Percentiles rank a stretch among this genome's conserved stretches.
phyloP scores from a whole-genome alignment of 805 yeast genomes.

The Candida nemodendra region DNA sequence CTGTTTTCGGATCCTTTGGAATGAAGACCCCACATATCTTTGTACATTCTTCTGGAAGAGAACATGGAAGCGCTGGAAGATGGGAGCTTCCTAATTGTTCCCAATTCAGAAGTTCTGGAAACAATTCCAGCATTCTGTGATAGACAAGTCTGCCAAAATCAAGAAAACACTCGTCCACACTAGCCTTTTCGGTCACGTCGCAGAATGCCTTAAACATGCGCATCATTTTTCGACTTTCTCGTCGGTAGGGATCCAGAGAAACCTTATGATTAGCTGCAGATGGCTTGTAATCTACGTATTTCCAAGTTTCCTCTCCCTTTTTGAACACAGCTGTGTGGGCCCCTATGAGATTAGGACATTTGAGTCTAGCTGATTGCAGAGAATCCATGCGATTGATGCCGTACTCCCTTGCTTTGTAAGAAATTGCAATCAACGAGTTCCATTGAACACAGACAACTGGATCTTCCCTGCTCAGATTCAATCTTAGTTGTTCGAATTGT shows the following conservation, averaged over 20 bases:
- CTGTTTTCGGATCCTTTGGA: constrained; percentile 21
- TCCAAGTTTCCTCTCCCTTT: constrained; percentile 84
- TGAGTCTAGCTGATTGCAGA: constrained; percentile 60
- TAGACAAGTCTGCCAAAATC: constrained; percentile 74
- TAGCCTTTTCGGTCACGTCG: constrained; percentile 82
- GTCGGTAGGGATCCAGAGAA: constrained; percentile 83
- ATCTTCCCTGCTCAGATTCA: constrained; percentile 60
- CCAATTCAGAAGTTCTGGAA: constrained; percentile 44
- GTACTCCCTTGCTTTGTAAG: constrained; percentile 81
- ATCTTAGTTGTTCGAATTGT: constrained; percentile 82
- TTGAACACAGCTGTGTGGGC: constrained; percentile 94
- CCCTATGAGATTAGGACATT: constrained; percentile 73
- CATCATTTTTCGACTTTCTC: constrained; percentile 81
- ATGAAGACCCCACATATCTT: constrained; percentile 32
- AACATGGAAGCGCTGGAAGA: constrained; percentile 46
- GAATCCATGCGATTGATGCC: constrained; percentile 82
- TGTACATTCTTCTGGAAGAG: constrained; percentile 31
- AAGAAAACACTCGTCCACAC: constrained; percentile 90
- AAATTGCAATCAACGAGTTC: constrained; percentile 85
- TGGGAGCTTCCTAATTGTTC: constrained; percentile 14
- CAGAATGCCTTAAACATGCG: constrained; percentile 60
- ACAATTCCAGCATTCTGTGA: constrained; percentile 37
- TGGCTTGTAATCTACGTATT: constrained; percentile 61
- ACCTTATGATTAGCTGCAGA: constrained; percentile 71
- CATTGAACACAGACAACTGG: constrained; percentile 97